Base-by-base conservation (phyloP, 2,329 filamentous ascomycete genomes). In the Phialocephala subalpina region DNA sequence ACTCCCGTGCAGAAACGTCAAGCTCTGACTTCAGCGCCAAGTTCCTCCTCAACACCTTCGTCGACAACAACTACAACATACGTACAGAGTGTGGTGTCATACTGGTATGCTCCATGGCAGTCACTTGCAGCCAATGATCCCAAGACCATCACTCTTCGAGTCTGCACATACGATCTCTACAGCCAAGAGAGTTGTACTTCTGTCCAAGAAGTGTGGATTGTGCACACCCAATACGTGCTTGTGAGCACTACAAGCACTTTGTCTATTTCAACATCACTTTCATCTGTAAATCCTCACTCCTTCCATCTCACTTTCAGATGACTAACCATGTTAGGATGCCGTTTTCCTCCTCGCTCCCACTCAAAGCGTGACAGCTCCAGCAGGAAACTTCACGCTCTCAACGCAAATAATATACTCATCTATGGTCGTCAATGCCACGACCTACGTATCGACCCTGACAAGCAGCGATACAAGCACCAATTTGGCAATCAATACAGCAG, bases 51-150 rank as follows among this genome's bases (percentile, higher is more conserved):
- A 8, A 14, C 14, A 29, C 49, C 25, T 12, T 27, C 36, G 36
- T 20, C 29, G 9, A 36, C 63, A 3, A 62, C 38, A 18, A 29
- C 61, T 5, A 62, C 65, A 5, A 68, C 67, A 4, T 73, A 71
- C 47, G 35, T 73, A 27, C 66, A 75, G 42, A 72, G 68, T 33
- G 59, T 71, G 16, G 65, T 70, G 11, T 71, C 70, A 11, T 72
- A 73, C 55, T 75, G 71, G 64, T 57, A 67, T 33, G 70, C 72
- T 25, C 71, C 73, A 20, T 74, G 73, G 73, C 71, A 72, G 58
- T 70, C 69, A n/a, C 45, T 75, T 14, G 68, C 62, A 42, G 69
- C 69, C 12, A 56, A 70, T 53, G 62, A 65, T 20, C 67, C 69
- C 1, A 64, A 58, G 25, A 63, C 66, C 7, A 72, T 75, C 18